These are phyloP conservation scores for Chrysosporium keratinophilum DNA, from an alignment of 2,329 filamentous ascomycete species.

Conservation along the genomic window DNA sequence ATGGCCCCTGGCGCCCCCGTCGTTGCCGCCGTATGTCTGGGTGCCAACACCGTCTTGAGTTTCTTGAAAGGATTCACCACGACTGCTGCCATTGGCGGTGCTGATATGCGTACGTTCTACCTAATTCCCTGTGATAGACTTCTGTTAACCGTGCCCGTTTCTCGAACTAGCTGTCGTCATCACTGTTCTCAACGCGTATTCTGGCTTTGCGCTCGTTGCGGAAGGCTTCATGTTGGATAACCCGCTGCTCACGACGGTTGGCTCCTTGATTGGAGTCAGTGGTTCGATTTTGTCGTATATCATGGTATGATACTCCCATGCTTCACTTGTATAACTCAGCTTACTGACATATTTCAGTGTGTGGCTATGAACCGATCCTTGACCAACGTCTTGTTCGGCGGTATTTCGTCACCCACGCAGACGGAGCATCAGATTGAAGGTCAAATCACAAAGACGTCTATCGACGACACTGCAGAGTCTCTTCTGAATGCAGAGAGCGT, in stretches of 20 bases:
- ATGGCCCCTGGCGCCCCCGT: constrained; percentile 69
- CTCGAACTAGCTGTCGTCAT: constrained; percentile 59
- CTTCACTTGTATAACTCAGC: background rate
- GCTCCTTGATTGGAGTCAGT: constrained; percentile 76
- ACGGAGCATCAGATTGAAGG: constrained; percentile 68
- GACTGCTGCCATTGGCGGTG: constrained; percentile 79
- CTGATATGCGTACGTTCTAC: constrained; percentile 60
- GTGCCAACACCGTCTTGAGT: constrained; percentile 64
- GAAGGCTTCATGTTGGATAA: constrained; percentile 91
- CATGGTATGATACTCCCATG: constrained; percentile 34
- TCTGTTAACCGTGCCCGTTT: constrained; percentile 17
- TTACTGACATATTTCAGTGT: constrained; percentile 40
- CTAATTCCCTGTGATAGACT: background rate
- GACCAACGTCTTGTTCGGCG: constrained; percentile 82
- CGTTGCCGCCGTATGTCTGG: constrained; percentile 67
- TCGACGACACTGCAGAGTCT: constrained; percentile 71
- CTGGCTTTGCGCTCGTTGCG: constrained; percentile 78
- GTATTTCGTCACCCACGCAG: constrained; percentile 57
- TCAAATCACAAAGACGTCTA: constrained; percentile 62
- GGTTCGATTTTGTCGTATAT: constrained; percentile 84
- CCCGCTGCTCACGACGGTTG: constrained; percentile 70
- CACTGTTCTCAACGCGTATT: constrained; percentile 82
- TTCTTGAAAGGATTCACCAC: constrained; percentile 83
- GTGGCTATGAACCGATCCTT: constrained; percentile 85
- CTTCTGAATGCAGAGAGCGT: constrained; percentile 69